These are phyloP conservation scores for Aspergillus cavernicola DNA, from an alignment of 495 filamentous ascomycete genomes.

Conservation along the genomic window DNA sequence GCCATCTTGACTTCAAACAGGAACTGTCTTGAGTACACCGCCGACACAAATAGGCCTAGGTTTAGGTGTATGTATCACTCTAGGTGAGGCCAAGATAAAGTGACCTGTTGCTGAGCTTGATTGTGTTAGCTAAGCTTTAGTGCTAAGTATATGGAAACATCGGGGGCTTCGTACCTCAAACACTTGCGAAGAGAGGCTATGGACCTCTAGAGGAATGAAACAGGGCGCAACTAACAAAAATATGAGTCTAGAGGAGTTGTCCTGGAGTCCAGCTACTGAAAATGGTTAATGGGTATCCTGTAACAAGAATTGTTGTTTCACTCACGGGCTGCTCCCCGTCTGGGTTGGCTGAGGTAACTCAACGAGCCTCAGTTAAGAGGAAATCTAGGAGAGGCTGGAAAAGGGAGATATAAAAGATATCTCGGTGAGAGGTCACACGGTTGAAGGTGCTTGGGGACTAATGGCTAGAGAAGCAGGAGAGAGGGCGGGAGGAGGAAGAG, in stretches of 20 bases:
- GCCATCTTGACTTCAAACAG: conserved; percentile 17
- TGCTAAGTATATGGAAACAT: neutral
- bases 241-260: neutral
- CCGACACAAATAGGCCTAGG: too few relatives aligned
- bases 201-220: neutral
- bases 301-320: neutral
- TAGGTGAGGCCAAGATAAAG: neutral
- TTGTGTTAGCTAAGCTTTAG: too few relatives aligned
- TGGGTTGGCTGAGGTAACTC: neutral
- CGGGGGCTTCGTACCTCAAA: neutral
- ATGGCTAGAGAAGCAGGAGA: neutral
- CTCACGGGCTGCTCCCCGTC: neutral
- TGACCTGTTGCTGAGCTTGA: neutral
- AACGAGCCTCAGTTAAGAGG: neutral
- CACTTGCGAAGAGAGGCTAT: neutral
- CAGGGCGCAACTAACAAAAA: neutral
- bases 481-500: neutral
- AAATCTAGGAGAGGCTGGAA: neutral
- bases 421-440: neutral
- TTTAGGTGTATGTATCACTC: too few relatives aligned
- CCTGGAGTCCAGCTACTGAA: neutral
- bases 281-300: neutral
- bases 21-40: too few relatives aligned
- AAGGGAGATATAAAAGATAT: neutral
- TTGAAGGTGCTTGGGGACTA: neutral